These are phyloP conservation scores for Rhododendron molle DNA, from an alignment of 148 eudicot species.

Conservation along the genomic window DNA sequence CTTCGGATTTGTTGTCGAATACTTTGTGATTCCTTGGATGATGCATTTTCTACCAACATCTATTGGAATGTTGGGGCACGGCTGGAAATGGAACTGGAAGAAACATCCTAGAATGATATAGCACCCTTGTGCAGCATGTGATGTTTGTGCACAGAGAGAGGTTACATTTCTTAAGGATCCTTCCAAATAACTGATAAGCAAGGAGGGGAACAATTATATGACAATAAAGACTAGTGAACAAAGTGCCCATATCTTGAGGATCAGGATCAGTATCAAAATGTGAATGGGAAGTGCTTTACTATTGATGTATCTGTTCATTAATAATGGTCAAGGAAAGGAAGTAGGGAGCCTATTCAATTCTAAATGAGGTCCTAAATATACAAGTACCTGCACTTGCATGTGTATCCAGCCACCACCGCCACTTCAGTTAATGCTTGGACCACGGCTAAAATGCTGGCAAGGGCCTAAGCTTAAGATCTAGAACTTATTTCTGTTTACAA, in stretches of 20 bases:
- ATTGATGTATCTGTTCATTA: neutral
- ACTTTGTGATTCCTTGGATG: too few relatives aligned
- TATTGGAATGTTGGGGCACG: neutral
- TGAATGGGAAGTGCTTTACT: neutral
- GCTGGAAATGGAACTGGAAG: neutral
- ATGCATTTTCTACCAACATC: neutral
- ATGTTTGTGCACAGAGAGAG: neutral
- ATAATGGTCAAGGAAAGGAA: neutral
- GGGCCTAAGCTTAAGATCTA: neutral
- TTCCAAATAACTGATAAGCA: neutral
- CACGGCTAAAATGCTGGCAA: neutral
- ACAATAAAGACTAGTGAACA: neutral
- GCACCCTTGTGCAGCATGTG: neutral
- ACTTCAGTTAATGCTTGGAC: neutral
- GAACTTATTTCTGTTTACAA: neutral
- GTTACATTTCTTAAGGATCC: neutral
- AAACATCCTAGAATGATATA: neutral
- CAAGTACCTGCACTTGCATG: neutral
- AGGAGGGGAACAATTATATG: neutral
- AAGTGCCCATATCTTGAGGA: neutral
- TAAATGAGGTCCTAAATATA: neutral
- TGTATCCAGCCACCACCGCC: neutral
- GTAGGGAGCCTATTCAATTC: neutral
- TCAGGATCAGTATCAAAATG: neutral
- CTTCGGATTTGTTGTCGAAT: too few relatives aligned